Conservation (phyloP, 345 rosid species). For the Mangifera indica region DNA sequence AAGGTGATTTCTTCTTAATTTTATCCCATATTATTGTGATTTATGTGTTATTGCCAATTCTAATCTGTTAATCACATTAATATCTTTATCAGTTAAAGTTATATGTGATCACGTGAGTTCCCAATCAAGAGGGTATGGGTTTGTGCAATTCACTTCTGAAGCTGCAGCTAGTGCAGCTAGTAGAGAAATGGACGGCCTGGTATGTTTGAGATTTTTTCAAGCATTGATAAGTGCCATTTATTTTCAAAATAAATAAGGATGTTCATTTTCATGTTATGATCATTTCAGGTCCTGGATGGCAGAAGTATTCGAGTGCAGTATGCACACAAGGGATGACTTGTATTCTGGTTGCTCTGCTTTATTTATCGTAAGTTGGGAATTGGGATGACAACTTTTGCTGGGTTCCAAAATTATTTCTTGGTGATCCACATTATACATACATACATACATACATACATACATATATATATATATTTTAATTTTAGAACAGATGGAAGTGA, state of each 20-base stretch:
- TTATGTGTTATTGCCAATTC: not conserved
- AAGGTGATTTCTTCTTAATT: slow-evolving; percentile 30
- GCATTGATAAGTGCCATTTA: not conserved
- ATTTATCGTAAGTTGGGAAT: not conserved
- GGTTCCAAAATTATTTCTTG: not conserved
- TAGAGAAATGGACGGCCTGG: slow-evolving; percentile 64
- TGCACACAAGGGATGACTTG: slow-evolving; percentile 37
- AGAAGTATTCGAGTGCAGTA: slow-evolving; percentile 57
- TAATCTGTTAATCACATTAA: not conserved
- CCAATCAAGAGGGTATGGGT: slow-evolving; percentile 74
- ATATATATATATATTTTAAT: no score
- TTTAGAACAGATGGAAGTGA: not conserved
- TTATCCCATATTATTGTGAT: not conserved
- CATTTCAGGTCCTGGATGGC: slow-evolving; percentile 57
- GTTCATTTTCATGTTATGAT: slow-evolving; percentile 1
- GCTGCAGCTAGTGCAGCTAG: slow-evolving; percentile 56
- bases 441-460: no score
- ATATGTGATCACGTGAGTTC: slow-evolving; percentile 66
- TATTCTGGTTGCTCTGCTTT: not conserved
- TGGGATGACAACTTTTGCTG: not conserved
- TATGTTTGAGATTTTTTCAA: slow-evolving; percentile 3
- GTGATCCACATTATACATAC: no score
- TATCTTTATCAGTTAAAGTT: slow-evolving; percentile 44
- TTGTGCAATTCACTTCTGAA: slow-evolving; percentile 57
- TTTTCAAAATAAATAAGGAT: not conserved